Evolutionary conservation across 148 eudicot species (phyloP), one percentile per base, ranked within the genome.

Genomic region (Fagopyrum tataricum): DNA sequence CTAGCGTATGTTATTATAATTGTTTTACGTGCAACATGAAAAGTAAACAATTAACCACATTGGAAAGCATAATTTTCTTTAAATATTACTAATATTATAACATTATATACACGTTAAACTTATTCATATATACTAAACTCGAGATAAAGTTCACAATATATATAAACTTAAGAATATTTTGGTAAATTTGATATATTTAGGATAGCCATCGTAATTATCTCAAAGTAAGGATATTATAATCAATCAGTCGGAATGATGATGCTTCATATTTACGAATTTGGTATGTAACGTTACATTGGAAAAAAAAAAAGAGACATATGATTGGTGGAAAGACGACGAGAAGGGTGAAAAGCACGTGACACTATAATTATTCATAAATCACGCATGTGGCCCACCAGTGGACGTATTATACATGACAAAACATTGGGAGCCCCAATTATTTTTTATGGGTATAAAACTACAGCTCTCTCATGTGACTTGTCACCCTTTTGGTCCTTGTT

Each of bases 311-410:
- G 15, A 46, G 73, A 46, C 12, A 61, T 51, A 79, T 76, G 79
- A 79, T 73, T 76, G 43, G 20, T 46, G 43, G 76, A 62, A 75
- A 47, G 74, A 64, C 69, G 69, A 55, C 61, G 61, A 55, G 24
- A 61, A 24, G 41, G 37, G 12, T 8, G 64, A 76, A 78, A 76
- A 58, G 76, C 82, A 79, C 82, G 82, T 76, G 82, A 79, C 71
- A 76, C 66, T 76, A 79, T 76, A 24, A 79, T 75, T 62, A 61
- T 74, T 61, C 31, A 15, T 56, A 62, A 74, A n/a, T 76, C 49
- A 68, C 40, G 77, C 78, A 72, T 75, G 76, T 79, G 78, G 72
- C 48, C 48, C 48, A 68, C 80, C 46, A 26, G 17, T 73, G 69
- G 75, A 77, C 75, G 21, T 47, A 24, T 72, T 64, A 53, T n/a